A percentile compares a stretch with the other conserved stretches of the same genome.
Evolutionary conservation across 164 flowering plant genomes (phyloP).

Genomic region (Magnolia sinica): DNA sequence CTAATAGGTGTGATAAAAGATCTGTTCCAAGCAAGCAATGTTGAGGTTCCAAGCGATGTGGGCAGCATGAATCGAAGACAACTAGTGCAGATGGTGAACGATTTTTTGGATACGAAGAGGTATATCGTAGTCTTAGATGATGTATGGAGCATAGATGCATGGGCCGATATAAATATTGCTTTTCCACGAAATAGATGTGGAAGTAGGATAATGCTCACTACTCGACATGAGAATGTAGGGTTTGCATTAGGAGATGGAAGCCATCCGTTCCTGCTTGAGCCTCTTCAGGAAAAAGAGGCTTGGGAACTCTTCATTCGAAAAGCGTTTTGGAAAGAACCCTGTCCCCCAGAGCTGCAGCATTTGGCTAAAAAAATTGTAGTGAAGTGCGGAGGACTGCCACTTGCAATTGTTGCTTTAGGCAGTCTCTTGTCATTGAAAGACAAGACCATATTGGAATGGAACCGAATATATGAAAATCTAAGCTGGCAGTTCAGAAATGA

Average conservation of each 20-base stretch:
- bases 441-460: slow-evolving; percentile 12
- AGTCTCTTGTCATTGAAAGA: slow-evolving; percentile 7
- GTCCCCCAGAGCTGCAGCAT: not conserved
- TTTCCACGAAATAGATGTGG: slow-evolving; percentile 11
- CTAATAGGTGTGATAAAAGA: not conserved
- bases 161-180: not conserved
- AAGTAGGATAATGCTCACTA: slow-evolving; percentile 37
- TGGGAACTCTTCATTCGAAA: slow-evolving; percentile 6
- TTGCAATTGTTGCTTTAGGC: slow-evolving; percentile 22
- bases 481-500: slow-evolving; percentile 17
- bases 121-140: slow-evolving; percentile 48
- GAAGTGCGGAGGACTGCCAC: slow-evolving; percentile 25
- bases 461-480: slow-evolving; percentile 1
- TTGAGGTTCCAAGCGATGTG: not conserved
- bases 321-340: slow-evolving; percentile 6
- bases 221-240: slow-evolving; percentile 34
- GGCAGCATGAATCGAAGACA: not conserved
- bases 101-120: not conserved
- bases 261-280: not conserved
- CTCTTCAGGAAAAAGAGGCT: not conserved
- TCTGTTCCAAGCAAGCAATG: not conserved
- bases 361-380: slow-evolving; percentile 7
- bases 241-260: slow-evolving; percentile 18
- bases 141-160: slow-evolving; percentile 24
- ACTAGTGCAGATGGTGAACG: not conserved